phyloP scores from a whole-genome alignment of 768 basidiomycete genomes.

The Suillus plorans region DNA sequence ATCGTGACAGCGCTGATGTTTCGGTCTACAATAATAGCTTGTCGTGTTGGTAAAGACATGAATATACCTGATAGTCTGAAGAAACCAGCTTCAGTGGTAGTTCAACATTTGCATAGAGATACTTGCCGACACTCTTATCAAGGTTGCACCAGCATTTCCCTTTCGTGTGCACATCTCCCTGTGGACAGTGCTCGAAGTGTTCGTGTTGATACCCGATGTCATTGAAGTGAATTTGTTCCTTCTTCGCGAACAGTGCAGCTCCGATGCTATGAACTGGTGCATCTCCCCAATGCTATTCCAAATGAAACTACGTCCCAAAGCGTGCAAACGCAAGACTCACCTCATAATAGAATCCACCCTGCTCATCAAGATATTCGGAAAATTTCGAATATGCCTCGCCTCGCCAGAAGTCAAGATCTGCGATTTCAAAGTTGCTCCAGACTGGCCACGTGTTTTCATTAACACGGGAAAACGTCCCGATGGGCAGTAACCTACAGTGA shows the following conservation, averaged over 20 bases:
- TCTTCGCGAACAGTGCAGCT: conserved; percentile 70
- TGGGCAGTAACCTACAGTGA: conserved; percentile 55
- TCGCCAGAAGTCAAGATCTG: conserved; percentile 86
- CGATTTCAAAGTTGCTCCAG: conserved; percentile 83
- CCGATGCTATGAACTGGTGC: conserved; percentile 87
- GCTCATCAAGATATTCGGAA: conserved; percentile 77
- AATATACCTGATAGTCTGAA: conserved; percentile 83
- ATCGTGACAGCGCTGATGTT: background rate
- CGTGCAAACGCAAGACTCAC: conserved; percentile 34
- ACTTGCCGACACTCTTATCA: conserved; percentile 65
- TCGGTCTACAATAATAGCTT: conserved; percentile 43
- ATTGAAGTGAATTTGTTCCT: conserved; percentile 74
- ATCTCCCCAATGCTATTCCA: conserved; percentile 72
- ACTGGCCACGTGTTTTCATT: conserved; percentile 38
- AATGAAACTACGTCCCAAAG: background rate
- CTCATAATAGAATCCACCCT: conserved; percentile 93
- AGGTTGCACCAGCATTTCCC: conserved; percentile 75
- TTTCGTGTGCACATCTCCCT: conserved; percentile 50
- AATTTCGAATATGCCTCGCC: conserved; percentile 79
- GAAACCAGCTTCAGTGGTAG: conserved; percentile 12
- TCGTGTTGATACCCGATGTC: conserved; percentile 87
- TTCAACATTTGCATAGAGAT: background rate
- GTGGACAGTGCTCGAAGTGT: conserved; percentile 75
- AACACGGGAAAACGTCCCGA: background rate
- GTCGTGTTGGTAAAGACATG: conserved; percentile 80